Percentiles rank a stretch among this genome's conserved stretches.
Conservation (phyloP, 768 basidiomycete species). For the Russula abietina region DNA sequence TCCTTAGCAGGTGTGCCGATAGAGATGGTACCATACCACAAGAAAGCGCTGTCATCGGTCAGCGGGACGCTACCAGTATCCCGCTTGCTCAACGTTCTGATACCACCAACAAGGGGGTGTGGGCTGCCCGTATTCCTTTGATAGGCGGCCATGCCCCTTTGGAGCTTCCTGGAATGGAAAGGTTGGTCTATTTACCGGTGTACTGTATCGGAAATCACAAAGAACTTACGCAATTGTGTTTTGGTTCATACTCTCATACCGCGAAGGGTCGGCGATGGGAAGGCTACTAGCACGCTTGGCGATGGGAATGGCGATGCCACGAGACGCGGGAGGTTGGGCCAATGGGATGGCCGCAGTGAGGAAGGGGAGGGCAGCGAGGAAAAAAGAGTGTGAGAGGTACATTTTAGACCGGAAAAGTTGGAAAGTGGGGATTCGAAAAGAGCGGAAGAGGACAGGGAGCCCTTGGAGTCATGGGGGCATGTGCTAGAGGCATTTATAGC, state of each 20-base stretch:
- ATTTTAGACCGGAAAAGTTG: neutral
- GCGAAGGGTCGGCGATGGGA: neutral
- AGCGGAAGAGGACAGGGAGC: neutral
- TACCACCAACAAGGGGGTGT: neutral
- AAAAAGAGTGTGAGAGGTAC: neutral
- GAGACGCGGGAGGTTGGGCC: neutral
- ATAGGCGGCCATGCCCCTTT: constrained; percentile 1
- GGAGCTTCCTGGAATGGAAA: constrained; percentile 4
- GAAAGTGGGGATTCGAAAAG: neutral
- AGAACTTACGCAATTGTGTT: neutral
- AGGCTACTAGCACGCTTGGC: neutral
- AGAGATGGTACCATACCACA: constrained; percentile 18
- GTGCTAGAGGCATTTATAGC: neutral
- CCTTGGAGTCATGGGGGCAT: neutral
- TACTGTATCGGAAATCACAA: neutral
- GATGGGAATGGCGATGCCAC: constrained; percentile 1
- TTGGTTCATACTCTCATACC: too few species aligned
- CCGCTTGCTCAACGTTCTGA: neutral
- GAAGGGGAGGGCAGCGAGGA: neutral
- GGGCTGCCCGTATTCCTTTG: neutral
- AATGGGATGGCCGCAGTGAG: neutral
- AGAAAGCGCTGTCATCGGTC: neutral
- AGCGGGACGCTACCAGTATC: neutral
- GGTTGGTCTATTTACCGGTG: neutral
- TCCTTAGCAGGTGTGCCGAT: constrained; percentile 15